Percentiles rank a stretch among this genome's conserved stretches.
These are phyloP conservation scores for Claviceps sorghi DNA, from an alignment of 2,329 filamentous ascomycete species.

Conservation along the genomic window DNA sequence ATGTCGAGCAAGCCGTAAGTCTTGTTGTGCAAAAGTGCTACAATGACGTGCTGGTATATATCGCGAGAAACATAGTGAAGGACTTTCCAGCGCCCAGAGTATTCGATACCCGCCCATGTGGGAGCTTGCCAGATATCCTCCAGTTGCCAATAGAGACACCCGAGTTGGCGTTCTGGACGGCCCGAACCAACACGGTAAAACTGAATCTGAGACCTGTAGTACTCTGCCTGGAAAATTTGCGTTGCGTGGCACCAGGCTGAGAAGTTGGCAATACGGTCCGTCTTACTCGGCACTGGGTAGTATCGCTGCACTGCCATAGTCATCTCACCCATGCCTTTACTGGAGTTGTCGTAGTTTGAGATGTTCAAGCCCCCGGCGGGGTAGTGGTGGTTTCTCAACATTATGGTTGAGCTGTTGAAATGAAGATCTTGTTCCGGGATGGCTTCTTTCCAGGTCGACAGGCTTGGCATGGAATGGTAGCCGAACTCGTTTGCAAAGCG, in stretches of 20 bases:
- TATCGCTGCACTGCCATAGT: constrained; percentile 38
- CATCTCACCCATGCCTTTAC: constrained; percentile 39
- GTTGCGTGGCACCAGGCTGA: constrained; percentile 46
- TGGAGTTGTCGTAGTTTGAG: constrained; percentile 8
- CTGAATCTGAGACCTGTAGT: constrained; percentile 44
- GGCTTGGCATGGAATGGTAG: constrained; percentile 46
- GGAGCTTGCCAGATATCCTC: constrained; percentile 52
- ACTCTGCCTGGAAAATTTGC: constrained; percentile 50
- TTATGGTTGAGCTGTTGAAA: constrained; percentile 42
- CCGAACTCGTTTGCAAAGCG: constrained; percentile 51
- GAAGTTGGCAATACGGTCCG: constrained; percentile 41
- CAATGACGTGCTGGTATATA: constrained; percentile 42
- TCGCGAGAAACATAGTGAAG: constrained; percentile 44
- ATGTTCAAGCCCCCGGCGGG: constrained; percentile 7
- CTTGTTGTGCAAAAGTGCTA: constrained; percentile 41
- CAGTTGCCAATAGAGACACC: constrained; percentile 49
- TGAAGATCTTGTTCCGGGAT: constrained; percentile 33
- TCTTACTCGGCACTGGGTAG: constrained; percentile 41
- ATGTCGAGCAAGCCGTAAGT: constrained; percentile 33
- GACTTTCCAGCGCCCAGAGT: constrained; percentile 48
- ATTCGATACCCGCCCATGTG: constrained; percentile 49
- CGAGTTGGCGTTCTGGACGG: constrained; percentile 40
- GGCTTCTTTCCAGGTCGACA: constrained; percentile 43
- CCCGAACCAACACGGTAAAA: constrained; percentile 48
- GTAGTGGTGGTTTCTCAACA: constrained; percentile 45